These are phyloP conservation scores for Juncus effusus DNA, from an alignment of 176 grass and related monocot species.

Conservation along the genomic window DNA sequence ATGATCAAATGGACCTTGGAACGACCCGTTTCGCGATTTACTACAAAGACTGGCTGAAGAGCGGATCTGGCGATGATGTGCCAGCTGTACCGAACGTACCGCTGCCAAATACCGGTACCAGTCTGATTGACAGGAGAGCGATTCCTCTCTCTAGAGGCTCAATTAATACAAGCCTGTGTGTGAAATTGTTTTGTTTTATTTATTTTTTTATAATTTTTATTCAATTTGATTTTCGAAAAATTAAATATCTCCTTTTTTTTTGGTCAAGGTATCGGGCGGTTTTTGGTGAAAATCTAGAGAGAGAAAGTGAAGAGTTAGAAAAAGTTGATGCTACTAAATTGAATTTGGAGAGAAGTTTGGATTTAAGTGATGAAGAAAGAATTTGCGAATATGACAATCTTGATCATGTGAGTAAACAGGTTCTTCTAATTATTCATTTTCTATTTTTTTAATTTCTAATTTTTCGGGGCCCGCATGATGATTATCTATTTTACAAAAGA, in stretches of 20 bases:
- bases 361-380: slow-evolving; percentile 39
- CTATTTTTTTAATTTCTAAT: no score
- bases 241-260: background rate
- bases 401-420: slow-evolving; percentile 77
- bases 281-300: slow-evolving; percentile 48
- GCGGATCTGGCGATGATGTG: slow-evolving; percentile 32
- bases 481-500: no score
- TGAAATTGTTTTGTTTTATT: slow-evolving; percentile 27
- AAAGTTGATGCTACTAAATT: slow-evolving; percentile 36
- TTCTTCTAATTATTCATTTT: slow-evolving; percentile 18
- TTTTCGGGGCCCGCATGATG: no score
- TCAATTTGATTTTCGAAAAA: no score
- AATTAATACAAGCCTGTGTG: slow-evolving; percentile 76
- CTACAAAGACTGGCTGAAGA: slow-evolving; percentile 95
- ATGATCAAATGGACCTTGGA: slow-evolving; percentile 81
- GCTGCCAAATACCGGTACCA: slow-evolving; percentile 38
- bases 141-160: slow-evolving; percentile 43
- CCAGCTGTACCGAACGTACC: slow-evolving; percentile 60
- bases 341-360: slow-evolving; percentile 30
- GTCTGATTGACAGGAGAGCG: slow-evolving; percentile 38
- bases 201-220: background rate
- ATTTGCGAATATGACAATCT: slow-evolving; percentile 38
- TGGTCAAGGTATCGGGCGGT: slow-evolving; percentile 74
- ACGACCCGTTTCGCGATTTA: slow-evolving; percentile 72
- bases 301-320: slow-evolving; percentile 37